Percentiles rank a stretch among this genome's conserved stretches.
Conservation (phyloP, 2,329 filamentous ascomycete genomes). For the Rhinocladiella similis region DNA sequence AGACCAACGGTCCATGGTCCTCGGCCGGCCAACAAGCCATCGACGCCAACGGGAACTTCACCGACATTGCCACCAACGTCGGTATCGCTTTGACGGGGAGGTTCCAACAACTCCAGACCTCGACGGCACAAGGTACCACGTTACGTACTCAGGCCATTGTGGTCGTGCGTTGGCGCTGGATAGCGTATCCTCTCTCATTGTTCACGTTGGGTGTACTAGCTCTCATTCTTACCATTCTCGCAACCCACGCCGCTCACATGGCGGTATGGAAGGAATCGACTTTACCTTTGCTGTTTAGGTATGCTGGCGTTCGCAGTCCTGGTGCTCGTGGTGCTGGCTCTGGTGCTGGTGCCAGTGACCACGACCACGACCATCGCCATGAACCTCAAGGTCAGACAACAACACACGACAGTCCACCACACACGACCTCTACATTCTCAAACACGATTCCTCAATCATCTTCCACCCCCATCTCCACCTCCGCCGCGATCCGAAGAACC, state of each 20-base stretch:
- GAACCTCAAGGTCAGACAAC: too few relatives aligned
- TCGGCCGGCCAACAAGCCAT: conserved; percentile 19
- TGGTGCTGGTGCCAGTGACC: too few relatives aligned
- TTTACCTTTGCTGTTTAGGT: conserved; percentile 11
- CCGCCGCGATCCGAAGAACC: background rate
- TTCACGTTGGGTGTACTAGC: conserved; percentile 5
- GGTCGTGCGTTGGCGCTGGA: conserved; percentile 15
- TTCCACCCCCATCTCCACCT: too few relatives aligned
- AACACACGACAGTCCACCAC: background rate
- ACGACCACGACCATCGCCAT: too few relatives aligned
- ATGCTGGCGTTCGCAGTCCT: background rate
- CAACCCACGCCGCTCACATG: conserved; percentile 12
- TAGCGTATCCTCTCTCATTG: conserved; percentile 11
- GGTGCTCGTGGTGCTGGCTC: background rate
- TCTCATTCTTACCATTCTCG: conserved; percentile 8
- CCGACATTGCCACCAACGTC: conserved; percentile 8
- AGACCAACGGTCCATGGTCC: conserved; percentile 6
- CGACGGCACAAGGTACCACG: conserved; percentile 2
- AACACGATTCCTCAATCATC: background rate
- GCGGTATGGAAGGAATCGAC: conserved; percentile 19
- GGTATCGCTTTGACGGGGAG: conserved; percentile 14
- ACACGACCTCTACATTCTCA: background rate
- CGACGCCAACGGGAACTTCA: conserved; percentile 15
- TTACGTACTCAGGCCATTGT: conserved; percentile 4
- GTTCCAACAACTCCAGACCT: conserved; percentile 13